Evolutionary conservation across 306 rosid species (phyloP).

Genomic region (Casuarina equisetifolia): DNA sequence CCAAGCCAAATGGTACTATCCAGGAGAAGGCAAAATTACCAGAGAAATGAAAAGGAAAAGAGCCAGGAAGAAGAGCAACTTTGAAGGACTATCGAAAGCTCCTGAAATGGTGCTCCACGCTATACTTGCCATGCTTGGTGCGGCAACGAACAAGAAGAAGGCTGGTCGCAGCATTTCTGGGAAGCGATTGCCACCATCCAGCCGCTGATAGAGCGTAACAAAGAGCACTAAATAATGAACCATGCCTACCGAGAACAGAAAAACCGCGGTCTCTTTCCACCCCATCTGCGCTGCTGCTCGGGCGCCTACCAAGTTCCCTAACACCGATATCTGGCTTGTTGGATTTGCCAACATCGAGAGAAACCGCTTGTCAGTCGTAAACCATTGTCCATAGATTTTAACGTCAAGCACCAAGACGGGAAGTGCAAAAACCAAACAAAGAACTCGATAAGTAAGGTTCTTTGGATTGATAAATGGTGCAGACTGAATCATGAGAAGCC

Average conservation of each 20-base stretch:
- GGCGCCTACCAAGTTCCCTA: background rate
- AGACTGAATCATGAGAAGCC: background rate
- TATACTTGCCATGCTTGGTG: conserved; percentile 60
- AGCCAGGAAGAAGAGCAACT: conserved; percentile 58
- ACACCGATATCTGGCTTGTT: background rate
- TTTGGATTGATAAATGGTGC: background rate
- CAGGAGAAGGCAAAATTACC: conserved; percentile 28
- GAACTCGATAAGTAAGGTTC: background rate
- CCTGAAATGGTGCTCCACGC: conserved; percentile 53
- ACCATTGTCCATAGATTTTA: conserved; percentile 1
- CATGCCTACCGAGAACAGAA: background rate
- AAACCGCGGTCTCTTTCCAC: background rate
- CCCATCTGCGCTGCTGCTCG: background rate
- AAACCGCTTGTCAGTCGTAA: background rate
- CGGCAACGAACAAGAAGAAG: conserved; percentile 51
- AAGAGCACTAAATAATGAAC: background rate
- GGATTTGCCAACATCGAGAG: background rate
- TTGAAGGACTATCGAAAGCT: conserved; percentile 38
- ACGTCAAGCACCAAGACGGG: background rate
- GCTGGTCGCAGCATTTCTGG: conserved; percentile 34
- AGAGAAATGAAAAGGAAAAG: conserved; percentile 47
- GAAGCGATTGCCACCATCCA: background rate
- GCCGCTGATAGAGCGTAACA: conserved; percentile 3
- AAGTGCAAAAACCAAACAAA: background rate
- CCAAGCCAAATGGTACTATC: background rate